A percentile compares a stretch with the other conserved stretches of the same genome.
phyloP scores from a whole-genome alignment of 371 early-diverging fungal genomes.

The Circinella umbellata region DNA sequence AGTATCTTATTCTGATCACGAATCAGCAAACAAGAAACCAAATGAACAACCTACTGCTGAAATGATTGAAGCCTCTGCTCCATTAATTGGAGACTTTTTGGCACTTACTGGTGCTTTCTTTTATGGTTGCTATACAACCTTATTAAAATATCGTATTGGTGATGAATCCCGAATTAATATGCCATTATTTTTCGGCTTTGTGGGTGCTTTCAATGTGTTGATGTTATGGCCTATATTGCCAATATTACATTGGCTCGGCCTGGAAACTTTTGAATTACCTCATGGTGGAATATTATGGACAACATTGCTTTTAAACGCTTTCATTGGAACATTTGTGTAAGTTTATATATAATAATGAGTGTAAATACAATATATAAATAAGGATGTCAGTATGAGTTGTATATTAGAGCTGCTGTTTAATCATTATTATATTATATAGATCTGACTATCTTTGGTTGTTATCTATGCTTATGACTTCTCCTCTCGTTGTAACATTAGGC shows the following conservation, averaged over 20 bases:
- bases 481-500: slow-evolving; percentile 79
- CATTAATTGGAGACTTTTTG: slow-evolving; percentile 71
- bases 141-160: slow-evolving; percentile 72
- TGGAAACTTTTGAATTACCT: slow-evolving; percentile 77
- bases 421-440: slow-evolving; percentile 1
- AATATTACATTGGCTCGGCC: slow-evolving; percentile 64
- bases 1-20: slow-evolving; percentile 56
- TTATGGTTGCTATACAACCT: slow-evolving; percentile 81
- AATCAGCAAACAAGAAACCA: background rate
- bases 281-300: slow-evolving; percentile 54
- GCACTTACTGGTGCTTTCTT: slow-evolving; percentile 77
- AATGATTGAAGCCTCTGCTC: slow-evolving; percentile 4
- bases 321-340: slow-evolving; percentile 78
- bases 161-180: slow-evolving; percentile 76
- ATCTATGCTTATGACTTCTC: slow-evolving; percentile 83
- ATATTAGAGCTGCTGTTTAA: background rate
- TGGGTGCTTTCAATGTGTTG: slow-evolving; percentile 77
- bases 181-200: slow-evolving; percentile 83
- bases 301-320: slow-evolving; percentile 73
- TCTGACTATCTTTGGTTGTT: slow-evolving; percentile 85
- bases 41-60: background rate
- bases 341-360: background rate
- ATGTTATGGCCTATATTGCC: slow-evolving; percentile 74
- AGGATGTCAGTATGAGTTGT: no score
- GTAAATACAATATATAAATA: no score